These are phyloP conservation scores for Calonectria fujianensis DNA, from an alignment of 2,329 filamentous ascomycete genomes.

Conservation along the genomic window DNA sequence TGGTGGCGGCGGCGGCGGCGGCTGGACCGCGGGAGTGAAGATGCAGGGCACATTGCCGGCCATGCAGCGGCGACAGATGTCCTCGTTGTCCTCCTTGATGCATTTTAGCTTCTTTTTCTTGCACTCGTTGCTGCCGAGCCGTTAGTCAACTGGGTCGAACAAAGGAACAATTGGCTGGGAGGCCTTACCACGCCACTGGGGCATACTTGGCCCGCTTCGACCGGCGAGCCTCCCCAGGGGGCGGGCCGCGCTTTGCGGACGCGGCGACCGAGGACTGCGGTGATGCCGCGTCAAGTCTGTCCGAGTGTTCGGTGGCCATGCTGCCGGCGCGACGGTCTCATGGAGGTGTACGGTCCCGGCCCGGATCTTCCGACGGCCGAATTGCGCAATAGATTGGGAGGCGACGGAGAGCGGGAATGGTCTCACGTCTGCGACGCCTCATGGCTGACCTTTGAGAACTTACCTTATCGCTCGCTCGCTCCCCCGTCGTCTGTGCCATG, in stretches of 20 bases:
- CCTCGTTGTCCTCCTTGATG: constrained; percentile 51
- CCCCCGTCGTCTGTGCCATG: neutral
- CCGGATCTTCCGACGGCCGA: constrained; percentile 24
- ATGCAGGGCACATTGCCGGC: constrained; percentile 53
- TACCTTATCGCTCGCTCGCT: constrained; percentile 1
- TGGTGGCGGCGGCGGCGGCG: neutral
- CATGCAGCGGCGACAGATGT: constrained; percentile 57
- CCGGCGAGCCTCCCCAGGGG: constrained; percentile 29
- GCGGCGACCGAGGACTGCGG: constrained; percentile 30
- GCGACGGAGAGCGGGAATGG: neutral
- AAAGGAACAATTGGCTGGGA: neutral
- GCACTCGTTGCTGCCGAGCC: constrained; percentile 59
- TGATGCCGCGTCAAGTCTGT: constrained; percentile 23
- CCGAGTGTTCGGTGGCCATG: constrained; percentile 33
- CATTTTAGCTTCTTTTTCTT: constrained; percentile 66
- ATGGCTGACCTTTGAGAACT: neutral
- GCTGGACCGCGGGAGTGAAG: constrained; percentile 41
- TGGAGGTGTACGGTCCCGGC: constrained; percentile 1
- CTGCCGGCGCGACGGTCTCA: constrained; percentile 4
- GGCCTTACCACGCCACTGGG: constrained; percentile 59
- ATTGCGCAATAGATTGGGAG: neutral
- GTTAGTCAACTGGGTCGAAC: constrained; percentile 34
- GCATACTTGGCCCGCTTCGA: constrained; percentile 62
- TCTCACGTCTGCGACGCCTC: neutral
- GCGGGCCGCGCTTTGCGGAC: constrained; percentile 33